Base-by-base conservation (phyloP, 1,139 yeast genomes). In the Suhomyces bokatorum region DNA sequence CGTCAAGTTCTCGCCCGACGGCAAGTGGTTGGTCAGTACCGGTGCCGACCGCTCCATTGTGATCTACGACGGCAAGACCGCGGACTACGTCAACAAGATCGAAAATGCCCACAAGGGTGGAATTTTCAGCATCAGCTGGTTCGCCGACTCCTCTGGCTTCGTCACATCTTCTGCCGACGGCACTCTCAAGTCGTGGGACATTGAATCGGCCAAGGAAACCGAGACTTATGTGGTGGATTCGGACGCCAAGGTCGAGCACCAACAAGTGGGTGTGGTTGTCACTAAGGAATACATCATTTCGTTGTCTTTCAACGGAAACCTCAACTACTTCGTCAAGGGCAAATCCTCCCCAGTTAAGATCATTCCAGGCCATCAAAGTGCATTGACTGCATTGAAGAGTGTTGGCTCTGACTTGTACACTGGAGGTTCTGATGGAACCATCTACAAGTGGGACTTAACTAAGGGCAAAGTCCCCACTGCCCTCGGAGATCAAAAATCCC, bases 91-190 rank as follows among this genome's bases (percentile, higher is more conserved):
- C 30, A 73, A 74, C 44, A 77, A 76, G 55, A 62, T 83, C 31
- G 80, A 75, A 37, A 69, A 68, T 37, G 76, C 80, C 6, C 95
- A 88, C 55, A 78, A 80, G 7, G 96, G 96, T 36, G 95, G 97
- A 36, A 80, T 91, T 16, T 87, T 83, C 61, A 84, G 87, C 0
- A 70, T 90, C 7, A 75, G 85, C 24, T 90, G 97, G 93, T 70
- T 79, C 35, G 68, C 71, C 22, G 79, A 79, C 52, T 64, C 77
- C 4, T 54, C 63, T 14, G 63, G 63, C 42, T 85, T 90, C 60
- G 86, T 83, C 26, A 88, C 98, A 4, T 81, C 89, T 12, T 84
- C 96, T 14, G 95, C 97, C 1, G 99, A 93, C 65, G 81, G 81
- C 32, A 69, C 85, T 6, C 72, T 89, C 34, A 85, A 86, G 57